phyloP scores from a whole-genome alignment of 768 basidiomycete genomes.

The Podaxis sp. region DNA sequence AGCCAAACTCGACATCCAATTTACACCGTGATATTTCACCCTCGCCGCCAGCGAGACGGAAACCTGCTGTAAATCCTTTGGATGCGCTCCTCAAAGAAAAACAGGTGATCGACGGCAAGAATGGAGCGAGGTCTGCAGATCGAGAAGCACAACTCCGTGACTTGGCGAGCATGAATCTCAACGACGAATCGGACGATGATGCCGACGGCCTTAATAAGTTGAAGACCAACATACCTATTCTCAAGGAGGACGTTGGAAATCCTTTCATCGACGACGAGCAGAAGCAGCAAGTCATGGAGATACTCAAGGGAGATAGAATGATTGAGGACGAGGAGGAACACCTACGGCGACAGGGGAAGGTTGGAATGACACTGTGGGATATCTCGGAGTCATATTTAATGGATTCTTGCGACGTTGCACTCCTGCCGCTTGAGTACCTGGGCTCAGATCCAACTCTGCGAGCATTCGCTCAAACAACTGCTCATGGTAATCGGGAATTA shows the following conservation, averaged over 20 bases:
- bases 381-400: not conserved
- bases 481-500: slow-evolving; percentile 5
- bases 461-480: slow-evolving; percentile 3
- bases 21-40: not conserved
- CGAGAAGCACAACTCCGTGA: slow-evolving; percentile 35
- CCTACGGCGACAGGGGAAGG: slow-evolving; percentile 6
- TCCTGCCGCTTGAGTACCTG: not conserved
- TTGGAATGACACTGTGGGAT: slow-evolving; percentile 1
- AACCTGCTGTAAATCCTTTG: slow-evolving; percentile 41
- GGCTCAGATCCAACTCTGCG: not conserved
- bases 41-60: slow-evolving; percentile 2
- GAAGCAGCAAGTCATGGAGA: slow-evolving; percentile 3
- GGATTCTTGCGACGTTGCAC: not conserved
- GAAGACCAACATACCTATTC: not conserved
- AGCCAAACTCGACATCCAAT: not conserved
- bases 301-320: slow-evolving; percentile 15
- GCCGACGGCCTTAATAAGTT: not conserved
- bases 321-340: slow-evolving; percentile 26
- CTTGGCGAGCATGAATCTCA: slow-evolving; percentile 20
- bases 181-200: slow-evolving; percentile 9
- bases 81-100: slow-evolving; percentile 54
- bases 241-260: not conserved
- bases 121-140: slow-evolving; percentile 34
- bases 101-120: slow-evolving; percentile 35
- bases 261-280: slow-evolving; percentile 8